Evolutionary conservation across 2,329 filamentous ascomycete genomes (phyloP).

Genomic region (Domatiomyces catenatus): DNA sequence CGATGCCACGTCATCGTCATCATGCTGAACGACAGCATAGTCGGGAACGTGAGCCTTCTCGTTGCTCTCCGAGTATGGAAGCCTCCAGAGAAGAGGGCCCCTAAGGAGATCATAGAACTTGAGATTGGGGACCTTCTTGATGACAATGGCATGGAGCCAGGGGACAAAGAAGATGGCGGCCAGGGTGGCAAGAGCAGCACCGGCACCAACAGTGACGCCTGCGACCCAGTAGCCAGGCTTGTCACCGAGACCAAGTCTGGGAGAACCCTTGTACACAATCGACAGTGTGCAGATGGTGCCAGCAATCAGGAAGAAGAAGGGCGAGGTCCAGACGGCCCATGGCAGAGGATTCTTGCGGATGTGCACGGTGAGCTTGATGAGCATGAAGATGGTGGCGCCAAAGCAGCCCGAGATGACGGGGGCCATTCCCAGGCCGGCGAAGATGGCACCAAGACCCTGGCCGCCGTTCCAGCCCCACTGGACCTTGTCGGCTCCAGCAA

Average conservation of each 20-base stretch:
- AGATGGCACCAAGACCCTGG: slow-evolving; percentile 56
- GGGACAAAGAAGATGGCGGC: slow-evolving; percentile 59
- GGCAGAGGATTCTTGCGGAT: slow-evolving; percentile 54
- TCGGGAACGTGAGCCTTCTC: slow-evolving; percentile 49
- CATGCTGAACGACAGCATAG: slow-evolving; percentile 61
- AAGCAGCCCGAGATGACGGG: slow-evolving; percentile 52
- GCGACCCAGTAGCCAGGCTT: slow-evolving; percentile 55
- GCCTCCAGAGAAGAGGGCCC: slow-evolving; percentile 50
- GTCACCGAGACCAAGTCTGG: slow-evolving; percentile 48
- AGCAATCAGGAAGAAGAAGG: slow-evolving; percentile 64
- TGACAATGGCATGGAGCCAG: slow-evolving; percentile 48
- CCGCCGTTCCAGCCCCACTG: slow-evolving; percentile 57
- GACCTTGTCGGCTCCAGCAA: slow-evolving; percentile 45
- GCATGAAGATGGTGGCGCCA: slow-evolving; percentile 52
- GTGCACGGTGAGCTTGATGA: slow-evolving; percentile 58
- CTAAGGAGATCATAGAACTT: slow-evolving; percentile 47
- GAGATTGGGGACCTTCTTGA: slow-evolving; percentile 52
- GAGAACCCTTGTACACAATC: slow-evolving; percentile 68
- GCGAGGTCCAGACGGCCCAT: slow-evolving; percentile 59
- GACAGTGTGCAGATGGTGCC: slow-evolving; percentile 57
- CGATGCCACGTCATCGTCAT: slow-evolving; percentile 33
- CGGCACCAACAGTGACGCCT: slow-evolving; percentile 49
- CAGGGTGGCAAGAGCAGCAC: slow-evolving; percentile 43
- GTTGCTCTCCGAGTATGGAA: slow-evolving; percentile 38
- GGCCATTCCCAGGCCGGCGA: slow-evolving; percentile 56